Base-by-base conservation (phyloP, 2,329 filamentous ascomycete species). In the Trichoderma arundinaceum region DNA sequence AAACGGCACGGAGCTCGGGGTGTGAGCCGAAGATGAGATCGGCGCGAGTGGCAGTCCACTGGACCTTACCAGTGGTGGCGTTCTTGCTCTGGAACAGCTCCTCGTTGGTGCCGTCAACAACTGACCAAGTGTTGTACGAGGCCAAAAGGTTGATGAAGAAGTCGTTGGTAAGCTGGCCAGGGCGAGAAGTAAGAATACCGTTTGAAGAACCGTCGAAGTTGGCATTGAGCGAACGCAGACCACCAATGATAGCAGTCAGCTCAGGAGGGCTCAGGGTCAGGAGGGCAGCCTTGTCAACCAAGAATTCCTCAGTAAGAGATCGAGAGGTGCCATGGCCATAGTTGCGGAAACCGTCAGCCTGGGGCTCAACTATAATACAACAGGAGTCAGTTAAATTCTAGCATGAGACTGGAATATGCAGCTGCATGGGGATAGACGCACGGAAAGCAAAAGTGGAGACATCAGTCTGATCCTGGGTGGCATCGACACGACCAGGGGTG, bases 141-240 rank as follows among this genome's bases (percentile, higher is more conserved):
- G 92, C 89, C 19, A 93, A 84, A 2, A 93, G 81, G 80, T 92
- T 92, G 77, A 91, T 84, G 74, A 93, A 93, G 84, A 92, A 93
- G 79, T 93, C 90, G 77, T 91, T 92, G 74, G 87, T 91, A 72
- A 93, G 82, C 72, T 86, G 78, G 53, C 90, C 90, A 1, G 89
- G 88, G 12, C 81, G 82, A 70, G 83, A 81, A 64, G 90, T 93
- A 73, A 92, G 82, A 61, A 92, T 83, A 67, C 90, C 90, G 66
- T 85, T 76, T 19, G 80, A 75, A 0, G 89, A 91, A 51, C 88
- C 87, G 70, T 92, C 89, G 69, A 82, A 91, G 82, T 92, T 93
- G 76, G 85, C 80, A 73, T 86, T 85, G 62, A 93, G 81, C 1
- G 82, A 84, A 69, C 90, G 90, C 64, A 93, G 81, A 76, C 90